Evolutionary conservation across 78 protist species (phyloP), one percentile per base, ranked within the genome.

Genomic region (Polysphondylium violaceum): DNA sequence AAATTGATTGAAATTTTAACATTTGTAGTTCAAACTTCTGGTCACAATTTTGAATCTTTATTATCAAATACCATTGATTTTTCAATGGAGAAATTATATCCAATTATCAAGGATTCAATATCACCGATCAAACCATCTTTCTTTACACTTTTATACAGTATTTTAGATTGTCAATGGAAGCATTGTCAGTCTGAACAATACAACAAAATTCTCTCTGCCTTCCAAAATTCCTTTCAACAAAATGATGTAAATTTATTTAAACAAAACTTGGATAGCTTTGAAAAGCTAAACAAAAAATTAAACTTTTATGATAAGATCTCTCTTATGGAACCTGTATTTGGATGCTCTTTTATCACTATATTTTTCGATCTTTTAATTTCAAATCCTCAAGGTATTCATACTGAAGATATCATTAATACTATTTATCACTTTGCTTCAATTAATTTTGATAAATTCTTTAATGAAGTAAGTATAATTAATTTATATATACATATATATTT

Each of bases 171-270:
- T 38, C 88, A 79, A 50, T 79, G 76, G 88, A 64, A 64, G 53
- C 65, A 79, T n/a, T 64, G 53, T 3, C 55, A 79, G 29, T 43
- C 58, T n/a, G 12, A 38, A 23, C 75, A 64, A 79, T 23, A 25
- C 16, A 23, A 64, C 31, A 35, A 35, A n/a, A 27, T 79, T 2
- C 31, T 79, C 12, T 2, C 59, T 17, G 68, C 88, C 11, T 79
- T 79, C 68, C 88, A 79, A 55, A 53, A 17, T 23, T 36, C 76
- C 41, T 79, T 79, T 47, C 74, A 79, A 67, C 77, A 79, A 67
- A 79, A 64, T 41, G 76, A 79, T 79, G 76, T 79, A 65, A 79
- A 79, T 67, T 53, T 79, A 79, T 79, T 79, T 31, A 79, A 79
- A 44, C 88, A 79, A 40, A 79, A 79, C 27, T 44, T 79, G 33